Evolutionary conservation across 2,329 filamentous ascomycete genomes (phyloP).

Genomic region (Colletotrichum orbiculare): DNA sequence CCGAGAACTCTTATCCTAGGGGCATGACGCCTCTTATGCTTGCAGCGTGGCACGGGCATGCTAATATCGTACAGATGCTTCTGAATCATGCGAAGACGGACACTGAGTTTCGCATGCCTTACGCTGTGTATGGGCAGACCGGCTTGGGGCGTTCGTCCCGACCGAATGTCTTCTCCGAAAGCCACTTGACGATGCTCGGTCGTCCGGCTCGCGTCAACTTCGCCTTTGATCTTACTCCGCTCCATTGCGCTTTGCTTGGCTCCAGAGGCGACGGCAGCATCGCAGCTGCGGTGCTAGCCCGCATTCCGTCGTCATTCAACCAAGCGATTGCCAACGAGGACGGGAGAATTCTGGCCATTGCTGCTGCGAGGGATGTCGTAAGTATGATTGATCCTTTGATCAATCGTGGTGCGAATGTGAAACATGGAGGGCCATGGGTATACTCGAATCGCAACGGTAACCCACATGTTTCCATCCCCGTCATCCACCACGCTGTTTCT

Average conservation of each 20-base stretch:
- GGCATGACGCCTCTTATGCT: too few species aligned
- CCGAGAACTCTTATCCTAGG: neutral
- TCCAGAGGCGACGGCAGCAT: neutral
- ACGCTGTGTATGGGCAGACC: too few species aligned
- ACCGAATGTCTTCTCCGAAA: neutral
- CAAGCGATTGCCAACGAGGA: neutral
- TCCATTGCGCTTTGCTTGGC: constrained; percentile 18
- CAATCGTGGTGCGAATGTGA: neutral
- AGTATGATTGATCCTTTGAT: constrained; percentile 2
- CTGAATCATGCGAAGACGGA: neutral
- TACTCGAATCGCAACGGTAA: neutral
- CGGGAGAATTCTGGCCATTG: constrained; percentile 5
- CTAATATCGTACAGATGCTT: neutral
- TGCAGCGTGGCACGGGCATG: neutral
- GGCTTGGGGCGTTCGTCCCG: neutral
- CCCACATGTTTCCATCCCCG: neutral
- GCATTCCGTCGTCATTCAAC: neutral
- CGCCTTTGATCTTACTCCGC: neutral
- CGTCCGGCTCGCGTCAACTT: neutral
- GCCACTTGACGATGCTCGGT: neutral
- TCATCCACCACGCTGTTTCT: constrained; percentile 21
- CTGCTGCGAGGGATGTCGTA: constrained; percentile 13
- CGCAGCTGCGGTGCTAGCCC: neutral
- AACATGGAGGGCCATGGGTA: constrained; percentile 7
- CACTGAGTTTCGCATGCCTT: neutral